Percentiles rank a stretch among this genome's conserved stretches.
Conservation (phyloP, 2,329 filamentous ascomycete genomes). For the Apiospora saccharicola region DNA sequence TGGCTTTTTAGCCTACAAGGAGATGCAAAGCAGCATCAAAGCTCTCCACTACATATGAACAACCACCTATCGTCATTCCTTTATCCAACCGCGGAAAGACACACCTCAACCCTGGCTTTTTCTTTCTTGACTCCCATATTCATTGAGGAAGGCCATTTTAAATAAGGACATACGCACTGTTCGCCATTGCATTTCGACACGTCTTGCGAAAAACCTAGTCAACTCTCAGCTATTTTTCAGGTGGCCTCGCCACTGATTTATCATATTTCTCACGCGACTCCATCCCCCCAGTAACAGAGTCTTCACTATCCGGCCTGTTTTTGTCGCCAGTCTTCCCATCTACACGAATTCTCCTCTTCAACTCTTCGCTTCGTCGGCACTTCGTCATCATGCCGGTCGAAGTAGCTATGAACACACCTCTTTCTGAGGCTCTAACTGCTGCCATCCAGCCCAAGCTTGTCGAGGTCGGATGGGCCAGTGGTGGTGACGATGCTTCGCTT, state of each 20-base stretch:
- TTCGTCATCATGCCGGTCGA: slow-evolving; percentile 74
- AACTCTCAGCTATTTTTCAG: background rate
- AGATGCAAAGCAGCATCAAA: slow-evolving; percentile 17
- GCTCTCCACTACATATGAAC: slow-evolving; percentile 18
- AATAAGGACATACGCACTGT: background rate
- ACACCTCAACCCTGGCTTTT: slow-evolving; percentile 3
- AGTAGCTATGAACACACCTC: slow-evolving; percentile 77
- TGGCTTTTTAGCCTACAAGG: slow-evolving; percentile 7
- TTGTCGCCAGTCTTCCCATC: background rate
- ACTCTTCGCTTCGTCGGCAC: slow-evolving; percentile 1
- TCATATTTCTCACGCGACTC: slow-evolving; percentile 8
- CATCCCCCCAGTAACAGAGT: background rate
- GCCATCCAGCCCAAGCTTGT: slow-evolving; percentile 90
- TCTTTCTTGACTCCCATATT: background rate
- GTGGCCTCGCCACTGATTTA: slow-evolving; percentile 11
- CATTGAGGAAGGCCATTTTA: slow-evolving; percentile 9
- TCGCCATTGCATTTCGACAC: background rate
- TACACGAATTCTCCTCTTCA: background rate
- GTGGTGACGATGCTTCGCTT: slow-evolving; percentile 79
- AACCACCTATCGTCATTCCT: slow-evolving; percentile 21
- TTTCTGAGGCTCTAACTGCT: slow-evolving; percentile 83
- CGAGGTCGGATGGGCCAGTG: slow-evolving; percentile 90
- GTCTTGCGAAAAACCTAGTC: background rate
- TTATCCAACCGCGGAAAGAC: slow-evolving; percentile 21
- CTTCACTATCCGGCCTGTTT: background rate